phyloP scores from a whole-genome alignment of 129 eudicot genomes.

The Pulicaria dysenterica region DNA sequence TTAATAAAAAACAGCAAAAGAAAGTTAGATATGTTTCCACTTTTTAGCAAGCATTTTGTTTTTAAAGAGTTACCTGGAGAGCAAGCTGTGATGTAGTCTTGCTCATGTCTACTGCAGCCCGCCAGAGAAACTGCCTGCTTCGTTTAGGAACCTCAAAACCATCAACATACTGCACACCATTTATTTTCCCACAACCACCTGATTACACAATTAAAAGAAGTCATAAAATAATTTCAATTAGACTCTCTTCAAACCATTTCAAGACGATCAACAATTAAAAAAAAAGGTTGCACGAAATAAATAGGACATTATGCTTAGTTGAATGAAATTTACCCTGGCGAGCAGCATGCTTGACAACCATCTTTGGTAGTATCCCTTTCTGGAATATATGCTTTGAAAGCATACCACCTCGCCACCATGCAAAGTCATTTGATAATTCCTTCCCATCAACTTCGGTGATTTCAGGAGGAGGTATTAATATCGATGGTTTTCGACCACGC shows the following conservation, averaged over 20 bases:
- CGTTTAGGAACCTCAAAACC: conserved; percentile 74
- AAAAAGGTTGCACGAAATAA: not conserved
- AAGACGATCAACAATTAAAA: conserved; percentile 2
- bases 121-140: conserved; percentile 84
- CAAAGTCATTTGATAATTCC: conserved; percentile 46
- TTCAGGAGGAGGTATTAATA: conserved; percentile 34
- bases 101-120: conserved; percentile 90
- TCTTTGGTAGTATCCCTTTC: conserved; percentile 63
- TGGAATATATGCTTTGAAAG: conserved; percentile 67
- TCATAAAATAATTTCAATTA: not conserved
- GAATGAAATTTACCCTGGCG: conserved; percentile 55
- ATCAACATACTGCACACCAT: conserved; percentile 67
- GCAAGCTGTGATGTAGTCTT: conserved; percentile 83
- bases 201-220: conserved; percentile 15
- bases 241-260: conserved; percentile 7
- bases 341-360: conserved; percentile 63
- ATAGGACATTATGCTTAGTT: not conserved
- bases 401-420: conserved; percentile 94
- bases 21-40: not conserved
- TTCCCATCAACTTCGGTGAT: conserved; percentile 47
- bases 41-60: not conserved
- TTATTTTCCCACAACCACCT: conserved; percentile 82
- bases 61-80: conserved; percentile 60
- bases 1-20: not conserved
- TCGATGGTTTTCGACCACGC: conserved; percentile 63